Conservation (phyloP, 371 early-diverging fungal species). For the Mortierella sp. region DNA sequence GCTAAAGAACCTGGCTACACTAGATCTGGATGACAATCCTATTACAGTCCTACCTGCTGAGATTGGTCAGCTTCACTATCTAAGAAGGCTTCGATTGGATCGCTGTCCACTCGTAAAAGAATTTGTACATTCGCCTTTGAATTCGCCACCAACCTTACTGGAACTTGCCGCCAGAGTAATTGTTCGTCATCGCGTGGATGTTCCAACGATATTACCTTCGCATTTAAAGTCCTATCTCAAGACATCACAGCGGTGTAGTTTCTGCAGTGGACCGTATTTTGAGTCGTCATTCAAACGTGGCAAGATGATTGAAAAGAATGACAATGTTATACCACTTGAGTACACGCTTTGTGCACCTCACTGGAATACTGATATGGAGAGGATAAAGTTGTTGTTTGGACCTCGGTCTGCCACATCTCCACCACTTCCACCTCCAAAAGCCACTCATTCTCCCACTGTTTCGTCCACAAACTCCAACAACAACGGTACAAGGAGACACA, state of each 20-base stretch:
- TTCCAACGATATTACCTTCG: conserved; percentile 64
- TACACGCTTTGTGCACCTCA: conserved; percentile 82
- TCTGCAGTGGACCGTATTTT: conserved; percentile 90
- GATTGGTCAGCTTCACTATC: conserved; percentile 70
- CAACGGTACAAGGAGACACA: neutral
- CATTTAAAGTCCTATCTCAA: conserved; percentile 75
- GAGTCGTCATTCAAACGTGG: conserved; percentile 71
- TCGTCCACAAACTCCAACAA: neutral
- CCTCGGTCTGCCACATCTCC: conserved; percentile 62
- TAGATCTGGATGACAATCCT: conserved; percentile 79
- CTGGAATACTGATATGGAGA: conserved; percentile 80
- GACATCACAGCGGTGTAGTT: conserved; percentile 78
- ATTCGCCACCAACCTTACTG: conserved; percentile 69
- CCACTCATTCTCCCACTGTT: neutral
- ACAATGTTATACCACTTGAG: conserved; percentile 72
- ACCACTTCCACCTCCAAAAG: neutral
- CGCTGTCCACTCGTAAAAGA: conserved; percentile 65
- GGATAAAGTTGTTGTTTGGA: conserved; percentile 66
- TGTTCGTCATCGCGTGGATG: conserved; percentile 68
- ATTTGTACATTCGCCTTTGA: conserved; percentile 52
- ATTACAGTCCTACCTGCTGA: conserved; percentile 80
- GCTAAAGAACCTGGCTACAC: conserved; percentile 64
- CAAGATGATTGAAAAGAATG: conserved; percentile 73
- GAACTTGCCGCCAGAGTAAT: conserved; percentile 86
- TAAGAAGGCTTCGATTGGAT: conserved; percentile 70